A percentile compares a stretch with the other conserved stretches of the same genome.
These are phyloP conservation scores for Cadophora sp. DNA, from an alignment of 2,329 filamentous ascomycete species.

Conservation along the genomic window DNA sequence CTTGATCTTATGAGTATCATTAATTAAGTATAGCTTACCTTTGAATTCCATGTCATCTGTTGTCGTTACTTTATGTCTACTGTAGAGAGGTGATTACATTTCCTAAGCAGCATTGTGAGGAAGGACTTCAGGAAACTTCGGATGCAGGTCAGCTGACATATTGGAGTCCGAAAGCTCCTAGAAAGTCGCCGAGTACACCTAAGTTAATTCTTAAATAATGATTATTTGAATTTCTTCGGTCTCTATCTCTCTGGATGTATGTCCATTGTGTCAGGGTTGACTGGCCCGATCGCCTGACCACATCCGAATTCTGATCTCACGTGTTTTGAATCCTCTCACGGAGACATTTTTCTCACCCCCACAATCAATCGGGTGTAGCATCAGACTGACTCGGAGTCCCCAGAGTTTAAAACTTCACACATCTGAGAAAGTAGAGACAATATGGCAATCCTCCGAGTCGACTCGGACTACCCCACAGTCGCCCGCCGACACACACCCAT, in stretches of 20 bases:
- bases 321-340: neutral
- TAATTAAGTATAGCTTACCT: neutral
- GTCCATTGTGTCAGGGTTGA: neutral
- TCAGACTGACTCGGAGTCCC: neutral
- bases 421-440: neutral
- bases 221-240: neutral
- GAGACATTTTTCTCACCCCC: neutral
- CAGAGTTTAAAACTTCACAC: neutral
- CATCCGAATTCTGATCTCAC: neutral
- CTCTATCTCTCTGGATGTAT: neutral
- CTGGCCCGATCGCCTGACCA: neutral
- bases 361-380: neutral
- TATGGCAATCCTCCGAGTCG: neutral
- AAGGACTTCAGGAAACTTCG: neutral
- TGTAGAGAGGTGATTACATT: no score
- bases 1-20: neutral
- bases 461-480: neutral
- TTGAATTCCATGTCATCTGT: neutral
- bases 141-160: neutral
- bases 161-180: neutral
- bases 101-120: neutral
- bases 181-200: neutral
- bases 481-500: conserved; percentile 8
- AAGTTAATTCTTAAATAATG: neutral
- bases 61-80: neutral